These are phyloP conservation scores for Phaeodactylum tricornutum DNA, from an alignment of 108 stramenopile genomes.

Conservation along the genomic window DNA sequence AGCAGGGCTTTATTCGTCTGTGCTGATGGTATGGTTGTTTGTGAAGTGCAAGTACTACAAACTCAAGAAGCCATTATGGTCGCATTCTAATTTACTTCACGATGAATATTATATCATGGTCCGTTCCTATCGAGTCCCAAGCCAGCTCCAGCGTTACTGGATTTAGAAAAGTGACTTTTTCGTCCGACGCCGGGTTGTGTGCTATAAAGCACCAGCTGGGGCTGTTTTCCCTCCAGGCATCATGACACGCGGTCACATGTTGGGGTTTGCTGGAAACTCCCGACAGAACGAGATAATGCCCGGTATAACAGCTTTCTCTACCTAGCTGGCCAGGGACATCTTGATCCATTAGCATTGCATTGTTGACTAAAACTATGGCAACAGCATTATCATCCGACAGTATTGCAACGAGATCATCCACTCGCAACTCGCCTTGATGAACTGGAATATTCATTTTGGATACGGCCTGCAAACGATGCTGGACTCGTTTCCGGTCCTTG, in stretches of 20 bases:
- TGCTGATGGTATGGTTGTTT: too few species aligned
- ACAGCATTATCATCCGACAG: conserved; percentile 42
- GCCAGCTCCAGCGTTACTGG: conserved; percentile 41
- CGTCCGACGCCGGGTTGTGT: conserved; percentile 5
- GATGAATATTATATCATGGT: conserved; percentile 71
- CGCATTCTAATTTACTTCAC: too few species aligned
- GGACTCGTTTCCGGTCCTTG: conserved; percentile 38
- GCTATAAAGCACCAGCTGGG: conserved; percentile 2
- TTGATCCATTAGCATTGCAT: conserved; percentile 20
- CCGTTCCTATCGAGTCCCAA: conserved; percentile 65
- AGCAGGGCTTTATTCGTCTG: too few species aligned
- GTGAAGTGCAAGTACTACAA: too few species aligned
- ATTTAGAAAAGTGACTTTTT: conserved; percentile 19
- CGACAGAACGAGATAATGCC: conserved; percentile 63
- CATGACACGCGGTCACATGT: conserved; percentile 6
- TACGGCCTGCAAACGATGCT: neutral
- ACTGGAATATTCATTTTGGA: neutral
- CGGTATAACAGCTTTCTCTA: conserved; percentile 23
- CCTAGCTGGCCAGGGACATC: conserved; percentile 1
- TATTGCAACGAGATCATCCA: conserved; percentile 25
- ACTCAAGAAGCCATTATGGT: too few species aligned
- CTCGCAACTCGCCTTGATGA: neutral
- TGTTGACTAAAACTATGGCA: conserved; percentile 65
- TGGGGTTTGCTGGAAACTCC: conserved; percentile 36
- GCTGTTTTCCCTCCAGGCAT: neutral